These are phyloP conservation scores for Metschnikowia rubicola DNA, from an alignment of 805 yeast species.

Conservation along the genomic window DNA sequence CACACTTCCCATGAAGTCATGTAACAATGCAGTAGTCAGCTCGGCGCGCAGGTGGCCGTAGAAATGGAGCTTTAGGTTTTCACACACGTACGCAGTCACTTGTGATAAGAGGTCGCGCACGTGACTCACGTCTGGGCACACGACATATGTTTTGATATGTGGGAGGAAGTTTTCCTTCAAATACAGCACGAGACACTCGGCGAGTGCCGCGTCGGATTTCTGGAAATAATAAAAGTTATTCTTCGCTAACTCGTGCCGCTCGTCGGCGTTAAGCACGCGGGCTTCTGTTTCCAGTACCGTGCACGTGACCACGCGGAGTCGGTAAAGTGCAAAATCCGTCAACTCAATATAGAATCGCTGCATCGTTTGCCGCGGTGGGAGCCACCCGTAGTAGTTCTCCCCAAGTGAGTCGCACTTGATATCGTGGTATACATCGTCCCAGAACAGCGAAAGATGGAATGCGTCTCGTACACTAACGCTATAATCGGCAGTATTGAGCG, in stretches of 20 bases:
- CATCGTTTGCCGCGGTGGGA: slow-evolving; percentile 8
- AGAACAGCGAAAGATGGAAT: slow-evolving; percentile 10
- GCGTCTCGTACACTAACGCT: slow-evolving; percentile 6
- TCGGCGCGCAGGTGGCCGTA: slow-evolving; percentile 11
- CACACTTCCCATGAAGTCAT: slow-evolving; percentile 1
- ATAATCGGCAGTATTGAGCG: not conserved
- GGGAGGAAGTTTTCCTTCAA: slow-evolving; percentile 3
- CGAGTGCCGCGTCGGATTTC: slow-evolving; percentile 3
- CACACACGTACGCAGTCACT: slow-evolving; percentile 8
- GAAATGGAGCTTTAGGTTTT: slow-evolving; percentile 11
- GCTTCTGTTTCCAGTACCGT: slow-evolving; percentile 3
- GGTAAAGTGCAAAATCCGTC: slow-evolving; percentile 9
- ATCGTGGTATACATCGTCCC: slow-evolving; percentile 17
- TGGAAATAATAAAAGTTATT: slow-evolving; percentile 8
- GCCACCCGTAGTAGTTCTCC: slow-evolving; percentile 7
- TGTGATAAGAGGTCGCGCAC: slow-evolving; percentile 9
- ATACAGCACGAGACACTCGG: slow-evolving; percentile 3
- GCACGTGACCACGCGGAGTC: slow-evolving; percentile 10
- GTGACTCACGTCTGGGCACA: not conserved
- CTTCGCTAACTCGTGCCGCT: slow-evolving; percentile 10
- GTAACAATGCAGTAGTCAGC: slow-evolving; percentile 1
- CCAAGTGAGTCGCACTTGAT: slow-evolving; percentile 5
- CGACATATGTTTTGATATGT: slow-evolving; percentile 1
- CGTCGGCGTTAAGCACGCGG: slow-evolving; percentile 4
- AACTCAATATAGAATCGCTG: slow-evolving; percentile 10